phyloP scores from a whole-genome alignment of 139 green algal genomes.

The Spirogloea muscicola region DNA sequence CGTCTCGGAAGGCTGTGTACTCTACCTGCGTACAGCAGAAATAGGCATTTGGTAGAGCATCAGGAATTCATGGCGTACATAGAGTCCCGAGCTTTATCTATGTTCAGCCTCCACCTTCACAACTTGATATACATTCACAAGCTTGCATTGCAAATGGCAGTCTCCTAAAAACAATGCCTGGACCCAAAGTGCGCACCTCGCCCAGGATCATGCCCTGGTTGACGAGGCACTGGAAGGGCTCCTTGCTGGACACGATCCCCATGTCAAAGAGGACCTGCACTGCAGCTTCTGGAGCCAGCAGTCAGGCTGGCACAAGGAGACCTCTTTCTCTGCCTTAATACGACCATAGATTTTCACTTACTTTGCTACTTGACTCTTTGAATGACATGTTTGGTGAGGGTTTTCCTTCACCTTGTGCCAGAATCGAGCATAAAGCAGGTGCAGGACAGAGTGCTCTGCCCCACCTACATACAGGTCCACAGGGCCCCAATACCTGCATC shows the following conservation, averaged over 20 bases:
- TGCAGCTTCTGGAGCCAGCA: too few relatives aligned
- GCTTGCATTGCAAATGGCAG: not conserved
- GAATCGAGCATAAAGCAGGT: conserved; percentile 97
- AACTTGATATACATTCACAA: conserved; percentile 41
- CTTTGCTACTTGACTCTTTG: too few relatives aligned
- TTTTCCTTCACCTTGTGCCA: conserved; percentile 98
- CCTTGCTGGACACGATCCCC: conserved; percentile 81
- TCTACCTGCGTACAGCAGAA: conserved; percentile 30
- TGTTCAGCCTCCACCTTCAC: not conserved
- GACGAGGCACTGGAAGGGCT: conserved; percentile 91
- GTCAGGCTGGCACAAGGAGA: too few relatives aligned
- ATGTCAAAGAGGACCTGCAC: conserved; percentile 84
- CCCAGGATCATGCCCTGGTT: conserved; percentile 98
- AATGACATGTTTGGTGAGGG: too few relatives aligned
- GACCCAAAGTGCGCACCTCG: conserved; percentile 88
- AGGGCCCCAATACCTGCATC: conserved; percentile 78
- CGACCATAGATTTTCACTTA: too few relatives aligned
- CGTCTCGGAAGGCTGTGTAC: conserved; percentile 28
- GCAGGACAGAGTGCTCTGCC: conserved; percentile 96
- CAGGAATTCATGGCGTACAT: not conserved
- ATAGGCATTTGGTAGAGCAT: too few relatives aligned
- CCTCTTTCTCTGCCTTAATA: too few relatives aligned
- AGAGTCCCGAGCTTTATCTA: not conserved
- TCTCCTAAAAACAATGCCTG: not conserved
- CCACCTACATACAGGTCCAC: conserved; percentile 99